A percentile compares a stretch with the other conserved stretches of the same genome.
Evolutionary conservation across 148 eudicot genomes (phyloP).

Genomic region (Pouteria glomerata): DNA sequence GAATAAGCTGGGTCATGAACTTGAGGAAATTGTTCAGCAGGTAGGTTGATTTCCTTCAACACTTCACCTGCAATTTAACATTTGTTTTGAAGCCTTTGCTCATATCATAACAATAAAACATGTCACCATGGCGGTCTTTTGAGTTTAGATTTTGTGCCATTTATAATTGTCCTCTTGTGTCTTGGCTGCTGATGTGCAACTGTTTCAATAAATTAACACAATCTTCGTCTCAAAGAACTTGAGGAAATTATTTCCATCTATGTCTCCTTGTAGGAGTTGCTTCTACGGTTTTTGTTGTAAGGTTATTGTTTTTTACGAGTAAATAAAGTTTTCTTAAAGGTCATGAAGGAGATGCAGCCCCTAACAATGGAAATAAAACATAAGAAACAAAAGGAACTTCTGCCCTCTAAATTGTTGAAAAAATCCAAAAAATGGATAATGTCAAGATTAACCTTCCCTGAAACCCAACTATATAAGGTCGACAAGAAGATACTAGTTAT

Average conservation of each 20-base stretch:
- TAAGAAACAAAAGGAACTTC: too few relatives aligned
- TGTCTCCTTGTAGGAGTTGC: background rate
- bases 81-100: background rate
- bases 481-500: too few relatives aligned
- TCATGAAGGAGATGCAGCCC: too few relatives aligned
- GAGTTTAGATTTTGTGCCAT: background rate
- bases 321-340: too few relatives aligned
- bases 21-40: constrained; percentile 86
- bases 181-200: background rate
- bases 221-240: background rate
- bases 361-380: too few relatives aligned
- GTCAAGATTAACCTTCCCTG: too few relatives aligned
- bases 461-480: too few relatives aligned
- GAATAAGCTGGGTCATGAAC: constrained; percentile 82
- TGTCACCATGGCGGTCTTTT: background rate
- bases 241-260: background rate
- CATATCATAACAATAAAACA: background rate
- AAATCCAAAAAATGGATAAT: too few relatives aligned
- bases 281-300: background rate
- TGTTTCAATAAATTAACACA: background rate
- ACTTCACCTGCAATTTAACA: background rate
- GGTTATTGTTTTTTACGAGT: too few relatives aligned
- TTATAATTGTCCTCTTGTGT: background rate
- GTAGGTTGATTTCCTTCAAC: constrained; percentile 25
- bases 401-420: too few relatives aligned